These are phyloP conservation scores for Fusarium guadeloupense DNA, from an alignment of 2,329 filamentous ascomycete species.

Conservation along the genomic window DNA sequence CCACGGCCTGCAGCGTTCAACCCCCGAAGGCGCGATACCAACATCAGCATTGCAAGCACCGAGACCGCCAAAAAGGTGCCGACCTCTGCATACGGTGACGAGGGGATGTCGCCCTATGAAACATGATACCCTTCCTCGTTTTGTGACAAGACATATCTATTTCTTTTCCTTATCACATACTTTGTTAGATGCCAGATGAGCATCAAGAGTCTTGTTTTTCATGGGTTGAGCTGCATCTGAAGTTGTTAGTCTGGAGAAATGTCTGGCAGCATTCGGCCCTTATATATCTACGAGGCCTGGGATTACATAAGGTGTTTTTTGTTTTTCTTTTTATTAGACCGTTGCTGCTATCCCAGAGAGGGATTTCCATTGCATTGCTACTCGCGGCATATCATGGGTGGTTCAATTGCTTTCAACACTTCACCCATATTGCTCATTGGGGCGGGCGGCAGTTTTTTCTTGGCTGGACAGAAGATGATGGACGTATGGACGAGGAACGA, in stretches of 20 bases:
- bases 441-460: conserved; percentile 11
- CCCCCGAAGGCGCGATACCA: conserved; percentile 64
- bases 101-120: conserved; percentile 41
- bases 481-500: conserved; percentile 33
- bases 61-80: conserved; percentile 70
- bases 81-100: conserved; percentile 48
- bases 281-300: conserved; percentile 7
- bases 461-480: conserved; percentile 25
- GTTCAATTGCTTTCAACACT: conserved; percentile 28
- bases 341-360: conserved; percentile 26
- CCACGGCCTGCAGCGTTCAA: conserved; percentile 46
- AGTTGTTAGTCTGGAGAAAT: conserved; percentile 29
- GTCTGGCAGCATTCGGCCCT: conserved; percentile 25
- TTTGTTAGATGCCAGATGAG: conserved; percentile 30
- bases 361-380: conserved; percentile 20
- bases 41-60: conserved; percentile 68
- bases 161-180: conserved; percentile 27
- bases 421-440: conserved; percentile 6
- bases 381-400: conserved; percentile 30
- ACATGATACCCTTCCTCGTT: conserved; percentile 39
- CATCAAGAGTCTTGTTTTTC: conserved; percentile 19
- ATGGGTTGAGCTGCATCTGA: conserved; percentile 27
- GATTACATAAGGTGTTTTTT: conserved; percentile 22
- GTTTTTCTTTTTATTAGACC: conserved; percentile 39
- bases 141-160: conserved; percentile 25